A percentile compares a stretch with the other conserved stretches of the same genome.
Evolutionary conservation across 23 red algal species (phyloP).

Genomic region (Rhodosorus marinus): DNA sequence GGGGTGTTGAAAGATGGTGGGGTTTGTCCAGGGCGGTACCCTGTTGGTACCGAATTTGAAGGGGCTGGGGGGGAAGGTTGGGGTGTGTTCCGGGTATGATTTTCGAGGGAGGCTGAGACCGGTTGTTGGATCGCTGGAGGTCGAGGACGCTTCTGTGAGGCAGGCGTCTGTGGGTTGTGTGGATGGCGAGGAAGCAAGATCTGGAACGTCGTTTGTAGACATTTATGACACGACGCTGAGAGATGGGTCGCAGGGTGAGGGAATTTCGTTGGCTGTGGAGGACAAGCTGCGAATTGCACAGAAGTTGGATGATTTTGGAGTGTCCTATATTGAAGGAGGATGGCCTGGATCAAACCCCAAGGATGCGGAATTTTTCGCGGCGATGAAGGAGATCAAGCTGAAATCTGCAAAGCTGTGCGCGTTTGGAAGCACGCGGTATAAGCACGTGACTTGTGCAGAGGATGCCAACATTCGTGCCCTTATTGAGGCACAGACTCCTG

Average conservation of each 20-base stretch:
- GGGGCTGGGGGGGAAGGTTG: too few relatives aligned
- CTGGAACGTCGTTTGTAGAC: too few relatives aligned
- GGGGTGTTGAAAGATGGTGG: too few relatives aligned
- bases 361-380: constrained; percentile 74
- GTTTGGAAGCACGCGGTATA: constrained; percentile 86
- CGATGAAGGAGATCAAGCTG: constrained; percentile 5
- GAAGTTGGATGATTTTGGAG: constrained; percentile 67
- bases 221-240: constrained; percentile 92
- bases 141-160: too few relatives aligned
- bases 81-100: too few relatives aligned
- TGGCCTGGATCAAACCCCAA: constrained; percentile 96
- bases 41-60: too few relatives aligned
- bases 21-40: too few relatives aligned
- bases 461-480: constrained; percentile 54
- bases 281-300: constrained; percentile 78
- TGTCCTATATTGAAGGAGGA: constrained; percentile 86
- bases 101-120: too few relatives aligned
- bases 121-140: too few relatives aligned
- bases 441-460: constrained; percentile 32
- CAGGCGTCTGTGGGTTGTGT: too few relatives aligned
- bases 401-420: constrained; percentile 53
- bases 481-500: constrained; percentile 36
- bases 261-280: constrained; percentile 55
- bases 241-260: constrained; percentile 86
- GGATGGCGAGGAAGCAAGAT: too few relatives aligned